Evolutionary conservation across 192 early-diverging fungal genomes (phyloP).

Genomic region (Fimicolochytrium jonesii): DNA sequence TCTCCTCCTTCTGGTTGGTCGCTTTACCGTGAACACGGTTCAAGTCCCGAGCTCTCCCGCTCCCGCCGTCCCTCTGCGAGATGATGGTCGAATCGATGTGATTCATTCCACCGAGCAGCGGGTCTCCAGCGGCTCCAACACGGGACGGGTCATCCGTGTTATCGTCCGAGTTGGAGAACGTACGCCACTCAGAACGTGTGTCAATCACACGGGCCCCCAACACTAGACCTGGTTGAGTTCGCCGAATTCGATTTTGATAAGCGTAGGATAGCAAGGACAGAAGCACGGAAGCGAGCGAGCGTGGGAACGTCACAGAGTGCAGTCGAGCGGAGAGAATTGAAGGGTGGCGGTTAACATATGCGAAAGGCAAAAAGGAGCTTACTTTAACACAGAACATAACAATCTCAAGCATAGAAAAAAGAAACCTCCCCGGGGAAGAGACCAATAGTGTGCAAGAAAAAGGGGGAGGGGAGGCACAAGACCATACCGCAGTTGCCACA

Average conservation of each 20-base stretch:
- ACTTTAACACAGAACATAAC: neutral
- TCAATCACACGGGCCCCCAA: conserved; percentile 87
- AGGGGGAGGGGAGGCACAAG: no score
- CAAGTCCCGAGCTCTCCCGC: conserved; percentile 64
- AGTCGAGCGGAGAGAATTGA: no score
- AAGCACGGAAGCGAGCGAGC: neutral
- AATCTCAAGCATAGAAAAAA: neutral
- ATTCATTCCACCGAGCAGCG: conserved; percentile 65
- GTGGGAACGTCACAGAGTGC: no score
- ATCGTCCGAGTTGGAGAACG: conserved; percentile 77
- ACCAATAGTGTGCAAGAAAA: no score
- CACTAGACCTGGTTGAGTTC: conserved; percentile 55
- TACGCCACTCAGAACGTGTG: conserved; percentile 96
- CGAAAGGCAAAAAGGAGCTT: neutral
- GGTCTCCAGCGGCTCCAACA: conserved; percentile 79
- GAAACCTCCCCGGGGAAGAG: no score
- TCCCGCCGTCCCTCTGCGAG: conserved; percentile 69
- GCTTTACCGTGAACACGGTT: conserved; percentile 70
- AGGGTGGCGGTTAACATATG: no score
- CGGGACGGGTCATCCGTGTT: conserved; percentile 85
- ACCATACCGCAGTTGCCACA: conserved; percentile 92
- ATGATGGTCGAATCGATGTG: conserved; percentile 80
- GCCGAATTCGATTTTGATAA: no score
- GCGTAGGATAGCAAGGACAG: neutral
- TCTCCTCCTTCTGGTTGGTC: conserved; percentile 66